These are phyloP conservation scores for Glebionis coronaria DNA, from an alignment of 129 eudicot species.

Conservation along the genomic window DNA sequence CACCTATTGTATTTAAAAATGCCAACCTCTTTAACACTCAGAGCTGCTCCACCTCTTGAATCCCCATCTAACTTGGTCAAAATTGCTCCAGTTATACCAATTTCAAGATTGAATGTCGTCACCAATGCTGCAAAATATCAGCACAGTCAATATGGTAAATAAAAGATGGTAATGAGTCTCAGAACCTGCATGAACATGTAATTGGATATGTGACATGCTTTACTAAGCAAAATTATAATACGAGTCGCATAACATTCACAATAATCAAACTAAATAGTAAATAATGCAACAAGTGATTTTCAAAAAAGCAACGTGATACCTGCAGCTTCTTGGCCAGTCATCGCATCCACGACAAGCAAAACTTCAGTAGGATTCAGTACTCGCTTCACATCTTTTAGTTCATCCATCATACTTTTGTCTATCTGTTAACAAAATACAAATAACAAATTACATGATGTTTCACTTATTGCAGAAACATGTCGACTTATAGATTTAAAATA, in stretches of 20 bases:
- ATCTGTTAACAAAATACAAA: constrained; percentile 46
- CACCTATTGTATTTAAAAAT: constrained; percentile 3
- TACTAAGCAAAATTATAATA: background rate
- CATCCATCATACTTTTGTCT: constrained; percentile 93
- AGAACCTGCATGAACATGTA: too few species aligned
- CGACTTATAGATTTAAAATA: background rate
- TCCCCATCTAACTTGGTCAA: constrained; percentile 94
- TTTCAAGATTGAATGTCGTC: constrained; percentile 82
- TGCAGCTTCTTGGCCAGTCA: constrained; percentile 99
- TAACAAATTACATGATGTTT: background rate
- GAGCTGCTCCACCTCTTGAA: constrained; percentile 99
- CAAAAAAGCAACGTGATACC: constrained; percentile 32
- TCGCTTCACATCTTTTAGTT: constrained; percentile 80
- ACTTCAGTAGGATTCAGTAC: constrained; percentile 86
- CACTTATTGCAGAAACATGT: background rate
- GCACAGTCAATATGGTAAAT: constrained; percentile 6
- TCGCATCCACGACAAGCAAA: constrained; percentile 97
- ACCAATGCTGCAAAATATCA: constrained; percentile 68
- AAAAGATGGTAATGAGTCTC: background rate
- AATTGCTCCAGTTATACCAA: constrained; percentile 97
- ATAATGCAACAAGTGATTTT: background rate
- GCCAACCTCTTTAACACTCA: constrained; percentile 92
- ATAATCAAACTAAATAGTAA: background rate
- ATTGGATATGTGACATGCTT: too few species aligned
- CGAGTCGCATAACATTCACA: background rate